A percentile compares a stretch with the other conserved stretches of the same genome.
phyloP scores from a whole-genome alignment of 352 stramenopile species.

The Saprolegnia parasitica region DNA sequence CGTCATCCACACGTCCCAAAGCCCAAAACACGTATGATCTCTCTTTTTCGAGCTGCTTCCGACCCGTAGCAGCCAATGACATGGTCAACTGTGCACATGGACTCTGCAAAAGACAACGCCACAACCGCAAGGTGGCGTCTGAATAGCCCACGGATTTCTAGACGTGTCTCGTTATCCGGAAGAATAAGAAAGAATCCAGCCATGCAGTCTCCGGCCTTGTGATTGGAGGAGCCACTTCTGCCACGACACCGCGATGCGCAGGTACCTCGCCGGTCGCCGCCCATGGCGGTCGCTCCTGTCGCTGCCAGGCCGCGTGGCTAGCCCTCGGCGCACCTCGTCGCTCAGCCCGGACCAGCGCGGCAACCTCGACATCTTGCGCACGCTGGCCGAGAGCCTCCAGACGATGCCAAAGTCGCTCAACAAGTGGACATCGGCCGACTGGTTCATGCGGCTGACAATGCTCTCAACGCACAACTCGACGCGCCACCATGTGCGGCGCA shows the following conservation, averaged over 20 bases:
- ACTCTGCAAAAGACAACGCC: too few relatives aligned
- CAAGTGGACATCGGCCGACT: slow-evolving; percentile 72
- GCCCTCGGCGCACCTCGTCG: neutral
- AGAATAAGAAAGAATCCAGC: slow-evolving; percentile 1
- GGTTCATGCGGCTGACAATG: slow-evolving; percentile 74
- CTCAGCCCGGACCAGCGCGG: slow-evolving; percentile 5
- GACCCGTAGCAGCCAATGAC: neutral
- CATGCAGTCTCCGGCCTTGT: neutral
- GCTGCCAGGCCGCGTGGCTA: neutral
- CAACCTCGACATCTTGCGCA: slow-evolving; percentile 51
- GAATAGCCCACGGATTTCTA: too few relatives aligned
- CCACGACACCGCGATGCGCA: neutral
- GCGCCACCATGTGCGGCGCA: slow-evolving; percentile 30
- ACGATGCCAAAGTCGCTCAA: slow-evolving; percentile 47
- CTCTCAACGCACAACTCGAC: slow-evolving; percentile 64
- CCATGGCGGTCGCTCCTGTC: neutral
- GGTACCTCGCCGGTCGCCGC: neutral
- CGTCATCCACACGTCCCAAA: neutral
- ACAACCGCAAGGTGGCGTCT: too few relatives aligned
- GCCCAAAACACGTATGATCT: neutral
- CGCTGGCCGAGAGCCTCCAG: slow-evolving; percentile 65
- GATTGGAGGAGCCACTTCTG: neutral
- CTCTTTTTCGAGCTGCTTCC: neutral
- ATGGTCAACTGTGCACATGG: neutral
- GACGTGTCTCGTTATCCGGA: neutral